These are phyloP conservation scores for Rhododendron simsii DNA, from an alignment of 148 eudicot genomes.

Conservation along the genomic window DNA sequence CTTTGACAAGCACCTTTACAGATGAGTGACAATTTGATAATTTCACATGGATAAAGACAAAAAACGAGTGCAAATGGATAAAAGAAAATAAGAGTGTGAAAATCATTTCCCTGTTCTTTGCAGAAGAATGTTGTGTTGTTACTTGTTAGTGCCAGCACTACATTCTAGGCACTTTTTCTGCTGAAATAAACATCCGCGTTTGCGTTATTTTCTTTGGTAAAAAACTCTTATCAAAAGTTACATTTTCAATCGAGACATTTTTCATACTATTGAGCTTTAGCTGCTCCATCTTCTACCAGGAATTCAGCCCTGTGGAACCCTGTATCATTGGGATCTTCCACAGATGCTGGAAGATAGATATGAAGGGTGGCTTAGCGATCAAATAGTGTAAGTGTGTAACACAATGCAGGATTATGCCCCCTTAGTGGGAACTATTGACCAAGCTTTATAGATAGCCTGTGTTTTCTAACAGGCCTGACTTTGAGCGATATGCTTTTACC, in stretches of 20 bases:
- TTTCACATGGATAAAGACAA: too few species aligned
- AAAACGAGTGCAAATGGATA: too few species aligned
- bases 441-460: not conserved
- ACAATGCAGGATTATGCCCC: not conserved
- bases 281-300: constrained; percentile 41
- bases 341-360: constrained; percentile 82
- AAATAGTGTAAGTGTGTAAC: constrained; percentile 56
- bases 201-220: not conserved
- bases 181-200: not conserved
- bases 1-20: not conserved
- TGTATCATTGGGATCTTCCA: constrained; percentile 99
- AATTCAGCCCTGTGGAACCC: constrained; percentile 80
- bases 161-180: not conserved
- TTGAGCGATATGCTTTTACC: constrained; percentile 63
- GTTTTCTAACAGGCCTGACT: constrained; percentile 53
- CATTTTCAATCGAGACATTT: not conserved
- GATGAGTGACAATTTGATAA: not conserved
- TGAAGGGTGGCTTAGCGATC: constrained; percentile 72
- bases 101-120: not conserved
- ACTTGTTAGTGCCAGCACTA: not conserved
- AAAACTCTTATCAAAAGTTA: not conserved
- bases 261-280: not conserved
- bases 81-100: not conserved
- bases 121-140: not conserved
- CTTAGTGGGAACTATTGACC: not conserved